A percentile compares a stretch with the other conserved stretches of the same genome.
These are phyloP conservation scores for Astrephomene gubernaculifera DNA, from an alignment of 139 green algal genomes.

Conservation along the genomic window DNA sequence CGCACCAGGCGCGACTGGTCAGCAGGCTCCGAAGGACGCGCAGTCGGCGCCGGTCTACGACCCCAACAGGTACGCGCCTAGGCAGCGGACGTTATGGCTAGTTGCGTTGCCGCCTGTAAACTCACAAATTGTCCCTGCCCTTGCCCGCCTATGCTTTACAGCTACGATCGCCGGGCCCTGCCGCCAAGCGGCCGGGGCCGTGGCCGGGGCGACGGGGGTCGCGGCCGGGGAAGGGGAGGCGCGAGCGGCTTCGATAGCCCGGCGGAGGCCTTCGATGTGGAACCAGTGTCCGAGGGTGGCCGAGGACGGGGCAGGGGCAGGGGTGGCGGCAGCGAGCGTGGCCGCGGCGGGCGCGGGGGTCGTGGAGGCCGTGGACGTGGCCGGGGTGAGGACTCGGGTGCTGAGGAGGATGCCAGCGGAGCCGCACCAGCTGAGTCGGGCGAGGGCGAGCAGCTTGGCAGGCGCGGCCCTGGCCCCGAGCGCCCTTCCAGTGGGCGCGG, in stretches of 20 bases:
- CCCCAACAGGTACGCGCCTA: conserved; percentile 27
- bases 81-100: neutral
- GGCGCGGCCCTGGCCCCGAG: neutral
- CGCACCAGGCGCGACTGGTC: neutral
- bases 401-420: conserved; percentile 3
- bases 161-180: conserved; percentile 26
- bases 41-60: conserved; percentile 7
- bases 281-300: neutral
- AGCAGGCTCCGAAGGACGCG: conserved; percentile 9
- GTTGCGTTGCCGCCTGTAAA: neutral
- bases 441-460: neutral
- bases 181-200: neutral
- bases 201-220: neutral
- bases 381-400: conserved; percentile 23
- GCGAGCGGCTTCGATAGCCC: conserved; percentile 35
- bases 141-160: neutral
- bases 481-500: neutral
- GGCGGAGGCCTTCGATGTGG: neutral
- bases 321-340: neutral
- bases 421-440: neutral
- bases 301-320: conserved; percentile 15
- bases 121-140: neutral
- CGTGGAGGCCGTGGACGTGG: conserved; percentile 17
- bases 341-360: conserved; percentile 8
- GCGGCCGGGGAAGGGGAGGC: conserved; percentile 1